Percentiles rank a stretch among this genome's conserved stretches.
Conservation (phyloP, 73 alveolate genomes). For the Paramecium octaurelia region DNA sequence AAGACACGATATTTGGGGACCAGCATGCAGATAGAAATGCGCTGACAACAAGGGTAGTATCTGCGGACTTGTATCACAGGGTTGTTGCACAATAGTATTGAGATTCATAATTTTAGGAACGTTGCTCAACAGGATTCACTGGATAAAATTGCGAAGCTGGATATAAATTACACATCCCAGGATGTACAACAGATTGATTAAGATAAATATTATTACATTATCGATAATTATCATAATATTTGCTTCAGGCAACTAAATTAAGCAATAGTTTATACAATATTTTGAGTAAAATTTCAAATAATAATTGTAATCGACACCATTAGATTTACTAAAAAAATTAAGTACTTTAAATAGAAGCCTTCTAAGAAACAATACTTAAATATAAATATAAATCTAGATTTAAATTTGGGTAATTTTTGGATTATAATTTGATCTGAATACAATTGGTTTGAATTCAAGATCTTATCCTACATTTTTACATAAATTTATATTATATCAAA, state of each 20-base stretch:
- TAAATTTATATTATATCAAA: too few relatives aligned
- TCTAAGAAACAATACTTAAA: too few relatives aligned
- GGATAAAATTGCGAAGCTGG: neutral
- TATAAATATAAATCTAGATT: too few relatives aligned
- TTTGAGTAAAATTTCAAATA: neutral
- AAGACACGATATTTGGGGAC: slow-evolving; percentile 51
- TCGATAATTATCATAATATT: neutral
- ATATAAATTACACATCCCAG: slow-evolving; percentile 6
- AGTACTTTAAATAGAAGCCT: too few relatives aligned
- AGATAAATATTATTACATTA: neutral
- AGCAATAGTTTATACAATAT: neutral
- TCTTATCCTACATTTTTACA: too few relatives aligned
- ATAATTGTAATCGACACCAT: neutral
- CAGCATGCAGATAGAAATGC: slow-evolving; percentile 25
- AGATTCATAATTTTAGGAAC: neutral
- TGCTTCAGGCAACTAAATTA: neutral
- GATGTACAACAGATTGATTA: neutral
- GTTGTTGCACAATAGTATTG: neutral
- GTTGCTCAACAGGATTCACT: neutral
- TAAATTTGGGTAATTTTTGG: too few relatives aligned
- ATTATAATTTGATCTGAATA: too few relatives aligned
- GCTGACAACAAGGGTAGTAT: neutral
- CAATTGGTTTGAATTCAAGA: too few relatives aligned
- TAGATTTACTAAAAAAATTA: neutral
- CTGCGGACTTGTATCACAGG: slow-evolving; percentile 10